Conservation (phyloP, 192 early-diverging fungal species). For the Podila minutissima region DNA sequence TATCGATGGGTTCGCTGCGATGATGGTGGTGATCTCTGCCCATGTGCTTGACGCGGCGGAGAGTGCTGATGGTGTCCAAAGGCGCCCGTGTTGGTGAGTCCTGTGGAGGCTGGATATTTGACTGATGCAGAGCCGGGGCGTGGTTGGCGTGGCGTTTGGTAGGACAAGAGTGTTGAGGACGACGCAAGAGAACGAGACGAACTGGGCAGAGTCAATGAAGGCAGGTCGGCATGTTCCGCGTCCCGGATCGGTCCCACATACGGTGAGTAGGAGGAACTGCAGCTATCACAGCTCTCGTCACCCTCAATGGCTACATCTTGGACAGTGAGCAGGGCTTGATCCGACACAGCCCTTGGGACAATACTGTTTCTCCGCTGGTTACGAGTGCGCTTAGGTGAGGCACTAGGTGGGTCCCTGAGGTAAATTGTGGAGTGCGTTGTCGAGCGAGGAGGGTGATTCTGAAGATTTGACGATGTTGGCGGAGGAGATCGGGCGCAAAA, state of each 20-base stretch:
- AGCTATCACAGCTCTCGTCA: conserved; percentile 11
- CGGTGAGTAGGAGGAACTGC: conserved; percentile 11
- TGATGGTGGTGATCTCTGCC: neutral
- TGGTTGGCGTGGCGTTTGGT: neutral
- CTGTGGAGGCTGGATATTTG: conserved; percentile 1
- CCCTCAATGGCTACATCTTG: conserved; percentile 28
- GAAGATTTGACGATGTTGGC: neutral
- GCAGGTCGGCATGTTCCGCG: neutral
- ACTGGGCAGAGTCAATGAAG: neutral
- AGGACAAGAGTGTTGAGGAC: neutral
- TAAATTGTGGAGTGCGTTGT: neutral
- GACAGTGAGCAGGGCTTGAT: conserved; percentile 23
- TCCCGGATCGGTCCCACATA: neutral
- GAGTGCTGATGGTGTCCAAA: conserved; percentile 12
- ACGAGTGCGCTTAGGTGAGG: neutral
- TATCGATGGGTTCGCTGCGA: conserved; percentile 12
- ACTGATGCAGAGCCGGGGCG: neutral
- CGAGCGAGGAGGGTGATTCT: neutral
- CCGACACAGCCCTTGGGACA: conserved; percentile 32
- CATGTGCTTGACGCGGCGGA: conserved; percentile 9
- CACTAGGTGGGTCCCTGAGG: neutral
- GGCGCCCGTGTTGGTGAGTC: conserved; percentile 43
- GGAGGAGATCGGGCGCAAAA: neutral
- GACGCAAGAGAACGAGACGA: neutral
- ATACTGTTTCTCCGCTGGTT: conserved; percentile 6